Base-by-base conservation (phyloP, 2,329 filamentous ascomycete genomes). In the Byssothecium circinans region DNA sequence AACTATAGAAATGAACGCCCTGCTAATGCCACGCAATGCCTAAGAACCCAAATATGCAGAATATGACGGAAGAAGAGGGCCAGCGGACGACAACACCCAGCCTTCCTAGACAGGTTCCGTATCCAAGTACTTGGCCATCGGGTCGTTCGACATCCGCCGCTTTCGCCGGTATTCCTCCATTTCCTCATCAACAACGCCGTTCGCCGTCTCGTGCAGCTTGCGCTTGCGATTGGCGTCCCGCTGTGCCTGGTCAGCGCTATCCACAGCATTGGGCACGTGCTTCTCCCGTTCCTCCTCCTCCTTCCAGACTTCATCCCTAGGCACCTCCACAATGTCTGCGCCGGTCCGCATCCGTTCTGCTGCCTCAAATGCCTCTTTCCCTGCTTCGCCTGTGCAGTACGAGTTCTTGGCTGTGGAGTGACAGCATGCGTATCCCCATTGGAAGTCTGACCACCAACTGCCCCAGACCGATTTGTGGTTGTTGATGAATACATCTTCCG, bases 401-500 rank as follows among this genome's bases (percentile, higher is more conserved):
- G 91, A 96, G 72, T 99, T 97, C 74, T 95, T 96, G 53, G 95
- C 83, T 18, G 85, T 86, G 0, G 91, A 96, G 69, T 95, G 91
- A 76, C 94, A 99, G 71, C 94, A 99, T 18, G 88, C 82, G 71
- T 96, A 99, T 1, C 94, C 94, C 94, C 94, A 99, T 71, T 87
- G 82, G 74, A 96, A 97, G 65, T 89, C 85, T 43, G 85, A 83
- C 94, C 94, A 99, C 94, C 94, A 99, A 64, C 91, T 96, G 40
- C 94, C 94, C 89, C 91, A 99, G 2, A 96, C 86, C 0, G 87
- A 86, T 2, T 84, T 90, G 73, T 99, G 94, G 65, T 99, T 99
- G 75, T 95, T 92, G 68, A 87, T 81, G 44, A 88, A 76, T 0
- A 96, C 79, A 62, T 99, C 90, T 66, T 99, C 94, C 4, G 85